Percentiles rank a stretch among this genome's conserved stretches.
These are phyloP conservation scores for Penicillium sp. DNA, from an alignment of 2,329 filamentous ascomycete genomes.

Conservation along the genomic window DNA sequence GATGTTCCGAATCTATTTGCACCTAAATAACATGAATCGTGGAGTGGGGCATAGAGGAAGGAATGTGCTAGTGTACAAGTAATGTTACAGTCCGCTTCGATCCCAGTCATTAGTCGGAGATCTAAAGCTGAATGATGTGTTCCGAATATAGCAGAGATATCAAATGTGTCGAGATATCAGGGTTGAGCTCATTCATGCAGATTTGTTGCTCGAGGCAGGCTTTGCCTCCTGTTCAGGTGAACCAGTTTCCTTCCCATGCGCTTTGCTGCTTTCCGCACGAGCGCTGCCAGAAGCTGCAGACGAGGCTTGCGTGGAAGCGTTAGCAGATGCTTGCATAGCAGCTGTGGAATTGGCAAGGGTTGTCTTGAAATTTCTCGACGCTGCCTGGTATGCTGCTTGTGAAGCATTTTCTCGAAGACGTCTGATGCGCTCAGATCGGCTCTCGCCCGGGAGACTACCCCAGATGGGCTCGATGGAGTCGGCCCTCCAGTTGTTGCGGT, in stretches of 20 bases:
- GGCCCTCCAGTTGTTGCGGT: conserved; percentile 44
- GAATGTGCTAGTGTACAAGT: conserved; percentile 10
- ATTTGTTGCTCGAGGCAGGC: background rate
- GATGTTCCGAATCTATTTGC: conserved; percentile 4
- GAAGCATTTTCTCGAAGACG: conserved; percentile 36
- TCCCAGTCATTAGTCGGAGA: conserved; percentile 1
- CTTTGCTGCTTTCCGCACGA: conserved; percentile 2
- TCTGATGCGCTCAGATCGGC: conserved; percentile 38
- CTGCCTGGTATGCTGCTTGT: conserved; percentile 23
- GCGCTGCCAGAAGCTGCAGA: conserved; percentile 1
- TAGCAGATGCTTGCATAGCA: conserved; percentile 5
- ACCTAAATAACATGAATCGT: conserved; percentile 5
- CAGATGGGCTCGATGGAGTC: conserved; percentile 47
- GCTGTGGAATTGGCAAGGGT: conserved; percentile 10
- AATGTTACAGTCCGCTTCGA: conserved; percentile 7
- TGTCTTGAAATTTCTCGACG: conserved; percentile 12
- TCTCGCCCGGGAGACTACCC: conserved; percentile 42
- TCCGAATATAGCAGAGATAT: background rate
- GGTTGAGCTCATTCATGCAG: background rate
- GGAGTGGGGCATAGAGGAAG: conserved; percentile 9
- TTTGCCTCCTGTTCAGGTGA: background rate
- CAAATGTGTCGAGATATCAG: background rate
- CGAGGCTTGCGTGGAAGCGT: conserved; percentile 8
- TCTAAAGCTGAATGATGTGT: conserved; percentile 2
- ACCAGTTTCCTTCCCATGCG: conserved; percentile 3